A percentile compares a stretch with the other conserved stretches of the same genome.
phyloP scores from a whole-genome alignment of 2,329 filamentous ascomycete species.

The Penicillium sp. region DNA sequence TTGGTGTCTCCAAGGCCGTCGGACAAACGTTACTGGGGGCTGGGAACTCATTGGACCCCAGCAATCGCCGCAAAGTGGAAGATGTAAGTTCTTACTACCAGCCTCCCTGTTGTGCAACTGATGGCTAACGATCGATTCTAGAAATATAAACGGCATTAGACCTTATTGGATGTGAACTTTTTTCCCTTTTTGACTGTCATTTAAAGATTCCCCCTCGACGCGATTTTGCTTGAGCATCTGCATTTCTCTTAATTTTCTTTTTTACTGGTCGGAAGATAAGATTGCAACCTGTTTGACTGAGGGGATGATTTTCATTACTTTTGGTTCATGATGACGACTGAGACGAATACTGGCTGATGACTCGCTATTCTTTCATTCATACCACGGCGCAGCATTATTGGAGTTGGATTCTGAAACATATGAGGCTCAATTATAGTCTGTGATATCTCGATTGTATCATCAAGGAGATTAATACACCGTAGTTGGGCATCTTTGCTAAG shows the following conservation, averaged over 20 bases:
- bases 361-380: not conserved
- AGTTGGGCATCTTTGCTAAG: not conserved
- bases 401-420: not conserved
- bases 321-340: slow-evolving; percentile 4
- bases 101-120: slow-evolving; percentile 5
- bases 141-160: slow-evolving; percentile 52
- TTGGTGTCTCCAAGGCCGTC: slow-evolving; percentile 86
- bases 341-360: slow-evolving; percentile 8
- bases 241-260: not conserved
- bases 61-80: slow-evolving; percentile 78
- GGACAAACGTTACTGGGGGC: slow-evolving; percentile 90
- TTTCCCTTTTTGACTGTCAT: not conserved
- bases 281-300: slow-evolving; percentile 1
- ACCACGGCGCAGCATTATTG: not conserved
- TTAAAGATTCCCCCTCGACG: slow-evolving; percentile 17
- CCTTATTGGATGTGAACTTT: slow-evolving; percentile 2
- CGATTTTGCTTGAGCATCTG: slow-evolving; percentile 11
- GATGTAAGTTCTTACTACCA: slow-evolving; percentile 70
- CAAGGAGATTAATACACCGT: slow-evolving; percentile 22
- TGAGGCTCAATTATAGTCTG: slow-evolving; percentile 20
- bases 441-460: slow-evolving; percentile 49
- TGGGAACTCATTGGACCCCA: slow-evolving; percentile 86
- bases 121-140: slow-evolving; percentile 26
- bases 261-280: not conserved
- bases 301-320: not conserved